These are phyloP conservation scores for Fomitopsis pinicola DNA, from an alignment of 1,284 basidiomycete species.

Conservation along the genomic window DNA sequence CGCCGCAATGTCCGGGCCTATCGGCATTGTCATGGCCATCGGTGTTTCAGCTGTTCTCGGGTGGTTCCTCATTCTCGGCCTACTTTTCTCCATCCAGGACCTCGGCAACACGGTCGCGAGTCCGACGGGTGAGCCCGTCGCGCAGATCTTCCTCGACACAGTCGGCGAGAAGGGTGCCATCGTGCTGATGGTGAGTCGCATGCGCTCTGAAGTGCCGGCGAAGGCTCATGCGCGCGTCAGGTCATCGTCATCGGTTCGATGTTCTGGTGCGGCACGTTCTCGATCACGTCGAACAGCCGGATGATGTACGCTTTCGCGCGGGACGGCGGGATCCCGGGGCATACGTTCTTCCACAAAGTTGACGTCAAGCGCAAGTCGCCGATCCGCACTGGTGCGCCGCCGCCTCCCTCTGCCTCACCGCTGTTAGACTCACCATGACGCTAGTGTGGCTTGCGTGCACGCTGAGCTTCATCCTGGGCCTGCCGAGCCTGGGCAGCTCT, in stretches of 20 bases:
- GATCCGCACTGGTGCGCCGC: slow-evolving; percentile 59
- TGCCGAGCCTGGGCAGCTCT: slow-evolving; percentile 65
- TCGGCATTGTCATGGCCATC: slow-evolving; percentile 69
- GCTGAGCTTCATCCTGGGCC: slow-evolving; percentile 68
- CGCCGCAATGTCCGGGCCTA: slow-evolving; percentile 62
- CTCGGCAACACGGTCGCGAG: slow-evolving; percentile 49
- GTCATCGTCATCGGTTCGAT: slow-evolving; percentile 67
- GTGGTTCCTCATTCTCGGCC: slow-evolving; percentile 67
- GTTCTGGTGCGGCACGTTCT: slow-evolving; percentile 74
- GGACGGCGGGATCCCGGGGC: slow-evolving; percentile 67
- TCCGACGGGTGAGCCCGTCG: slow-evolving; percentile 62
- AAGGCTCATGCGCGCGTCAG: neutral
- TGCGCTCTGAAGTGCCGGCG: neutral
- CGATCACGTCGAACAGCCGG: slow-evolving; percentile 70
- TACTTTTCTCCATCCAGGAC: slow-evolving; percentile 76
- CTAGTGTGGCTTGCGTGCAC: slow-evolving; percentile 74
- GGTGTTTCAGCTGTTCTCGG: slow-evolving; percentile 71
- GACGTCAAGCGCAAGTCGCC: slow-evolving; percentile 55
- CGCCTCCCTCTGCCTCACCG: neutral
- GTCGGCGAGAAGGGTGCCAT: slow-evolving; percentile 70
- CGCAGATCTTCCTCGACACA: slow-evolving; percentile 73
- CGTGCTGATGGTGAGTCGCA: slow-evolving; percentile 52
- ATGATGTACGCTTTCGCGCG: slow-evolving; percentile 79
- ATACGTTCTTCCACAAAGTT: slow-evolving; percentile 64
- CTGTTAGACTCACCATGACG: neutral